A percentile compares a stretch with the other conserved stretches of the same genome.
phyloP scores from a whole-genome alignment of 2,329 filamentous ascomycete genomes.

The Neopestalotiopsis sp. region DNA sequence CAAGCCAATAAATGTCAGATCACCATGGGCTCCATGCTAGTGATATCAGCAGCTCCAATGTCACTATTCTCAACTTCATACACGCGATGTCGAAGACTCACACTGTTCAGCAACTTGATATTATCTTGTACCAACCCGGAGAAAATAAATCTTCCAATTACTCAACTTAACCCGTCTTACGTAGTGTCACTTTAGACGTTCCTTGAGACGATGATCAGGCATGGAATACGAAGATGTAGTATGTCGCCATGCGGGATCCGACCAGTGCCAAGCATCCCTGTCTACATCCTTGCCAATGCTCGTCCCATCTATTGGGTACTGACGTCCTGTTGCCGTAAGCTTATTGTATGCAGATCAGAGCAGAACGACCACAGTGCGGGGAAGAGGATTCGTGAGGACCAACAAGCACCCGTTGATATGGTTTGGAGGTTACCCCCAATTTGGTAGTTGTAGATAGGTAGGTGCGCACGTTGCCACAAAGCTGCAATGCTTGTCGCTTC shows the following conservation, averaged over 20 bases:
- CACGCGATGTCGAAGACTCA: too few species aligned
- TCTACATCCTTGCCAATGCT: not conserved
- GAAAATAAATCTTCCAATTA: too few species aligned
- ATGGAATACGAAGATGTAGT: not conserved
- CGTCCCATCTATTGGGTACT: not conserved
- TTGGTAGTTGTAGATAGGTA: not conserved
- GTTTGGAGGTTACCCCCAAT: not conserved
- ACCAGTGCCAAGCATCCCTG: not conserved
- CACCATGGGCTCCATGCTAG: too few species aligned
- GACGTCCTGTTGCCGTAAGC: not conserved
- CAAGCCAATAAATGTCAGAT: too few species aligned
- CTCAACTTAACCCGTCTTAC: not conserved
- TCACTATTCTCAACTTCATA: too few species aligned
- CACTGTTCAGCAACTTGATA: too few species aligned
- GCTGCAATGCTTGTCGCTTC: not conserved
- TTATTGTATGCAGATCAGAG: not conserved
- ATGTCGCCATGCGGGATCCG: not conserved
- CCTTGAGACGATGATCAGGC: not conserved
- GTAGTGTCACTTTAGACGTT: not conserved
- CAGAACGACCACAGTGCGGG: not conserved
- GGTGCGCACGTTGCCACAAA: not conserved
- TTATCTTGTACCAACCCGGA: too few species aligned
- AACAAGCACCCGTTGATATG: not conserved
- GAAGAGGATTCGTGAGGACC: not conserved
- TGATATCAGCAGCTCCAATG: too few species aligned